Percentiles rank a stretch among this genome's conserved stretches.
phyloP scores from a whole-genome alignment of 2,329 filamentous ascomycete species.

The Sclerotinia sclerotiorum region DNA sequence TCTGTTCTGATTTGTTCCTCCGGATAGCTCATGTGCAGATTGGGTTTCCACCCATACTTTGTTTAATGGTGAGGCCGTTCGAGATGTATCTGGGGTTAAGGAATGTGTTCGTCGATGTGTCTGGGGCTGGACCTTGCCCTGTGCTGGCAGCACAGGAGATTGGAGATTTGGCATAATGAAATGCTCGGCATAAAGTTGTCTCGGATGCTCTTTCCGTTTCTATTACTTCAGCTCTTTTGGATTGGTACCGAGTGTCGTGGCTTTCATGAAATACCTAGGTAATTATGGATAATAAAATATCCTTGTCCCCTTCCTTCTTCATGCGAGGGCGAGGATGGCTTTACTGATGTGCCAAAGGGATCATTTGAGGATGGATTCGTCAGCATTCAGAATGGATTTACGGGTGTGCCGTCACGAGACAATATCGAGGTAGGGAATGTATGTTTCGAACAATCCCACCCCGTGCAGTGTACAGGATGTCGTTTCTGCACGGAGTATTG shows the following conservation, averaged over 20 bases:
- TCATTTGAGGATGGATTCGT: neutral
- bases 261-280: neutral
- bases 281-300: conserved; percentile 17
- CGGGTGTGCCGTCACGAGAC: neutral
- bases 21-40: conserved; percentile 29
- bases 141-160: conserved; percentile 22
- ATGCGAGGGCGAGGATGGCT: conserved; percentile 11
- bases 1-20: conserved; percentile 18
- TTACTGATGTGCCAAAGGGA: conserved; percentile 4
- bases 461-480: neutral
- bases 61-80: conserved; percentile 25
- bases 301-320: conserved; percentile 18
- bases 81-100: conserved; percentile 27
- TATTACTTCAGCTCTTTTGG: conserved; percentile 3
- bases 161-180: conserved; percentile 25
- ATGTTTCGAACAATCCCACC: neutral
- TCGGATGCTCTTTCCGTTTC: conserved; percentile 29
- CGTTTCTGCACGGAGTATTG: neutral
- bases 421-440: neutral
- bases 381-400: conserved; percentile 1
- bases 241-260: conserved; percentile 13
- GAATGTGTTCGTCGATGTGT: conserved; percentile 22
- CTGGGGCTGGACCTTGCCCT: conserved; percentile 20
- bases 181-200: conserved; percentile 27
- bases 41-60: conserved; percentile 37